phyloP scores from a whole-genome alignment of 495 filamentous ascomycete species.

The Lineolata rhizophorae region DNA sequence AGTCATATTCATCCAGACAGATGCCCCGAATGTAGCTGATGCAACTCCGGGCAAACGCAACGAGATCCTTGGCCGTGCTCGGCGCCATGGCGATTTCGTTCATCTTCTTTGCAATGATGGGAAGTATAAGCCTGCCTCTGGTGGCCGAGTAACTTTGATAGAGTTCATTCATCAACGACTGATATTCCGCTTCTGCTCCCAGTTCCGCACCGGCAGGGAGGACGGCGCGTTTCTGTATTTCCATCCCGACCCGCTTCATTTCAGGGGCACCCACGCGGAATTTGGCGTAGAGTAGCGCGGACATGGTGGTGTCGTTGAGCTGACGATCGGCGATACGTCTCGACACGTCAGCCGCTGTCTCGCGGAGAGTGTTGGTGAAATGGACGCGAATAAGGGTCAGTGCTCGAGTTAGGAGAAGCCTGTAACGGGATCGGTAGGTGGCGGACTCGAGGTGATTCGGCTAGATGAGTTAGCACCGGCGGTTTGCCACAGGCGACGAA shows the following conservation, averaged over 20 bases:
- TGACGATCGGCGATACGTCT: constrained; percentile 48
- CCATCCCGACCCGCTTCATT: constrained; percentile 39
- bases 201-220: constrained; percentile 35
- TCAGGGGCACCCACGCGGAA: constrained; percentile 48
- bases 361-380: constrained; percentile 48
- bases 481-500: not conserved
- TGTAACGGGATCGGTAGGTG: constrained; percentile 52
- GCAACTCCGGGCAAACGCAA: constrained; percentile 43
- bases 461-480: constrained; percentile 20
- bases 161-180: constrained; percentile 40
- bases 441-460: constrained; percentile 66
- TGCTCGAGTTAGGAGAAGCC: constrained; percentile 46
- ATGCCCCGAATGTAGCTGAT: constrained; percentile 49
- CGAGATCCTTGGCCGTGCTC: constrained; percentile 43
- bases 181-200: constrained; percentile 42
- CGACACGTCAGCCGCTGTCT: constrained; percentile 45
- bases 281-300: constrained; percentile 56
- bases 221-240: constrained; percentile 46
- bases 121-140: constrained; percentile 29
- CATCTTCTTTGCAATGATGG: constrained; percentile 36
- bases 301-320: constrained; percentile 56
- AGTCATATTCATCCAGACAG: constrained; percentile 51
- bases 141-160: constrained; percentile 42
- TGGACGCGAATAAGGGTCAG: constrained; percentile 71
- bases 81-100: constrained; percentile 39